Conservation (phyloP, 257 asterid species). For the Rhazya stricta region DNA sequence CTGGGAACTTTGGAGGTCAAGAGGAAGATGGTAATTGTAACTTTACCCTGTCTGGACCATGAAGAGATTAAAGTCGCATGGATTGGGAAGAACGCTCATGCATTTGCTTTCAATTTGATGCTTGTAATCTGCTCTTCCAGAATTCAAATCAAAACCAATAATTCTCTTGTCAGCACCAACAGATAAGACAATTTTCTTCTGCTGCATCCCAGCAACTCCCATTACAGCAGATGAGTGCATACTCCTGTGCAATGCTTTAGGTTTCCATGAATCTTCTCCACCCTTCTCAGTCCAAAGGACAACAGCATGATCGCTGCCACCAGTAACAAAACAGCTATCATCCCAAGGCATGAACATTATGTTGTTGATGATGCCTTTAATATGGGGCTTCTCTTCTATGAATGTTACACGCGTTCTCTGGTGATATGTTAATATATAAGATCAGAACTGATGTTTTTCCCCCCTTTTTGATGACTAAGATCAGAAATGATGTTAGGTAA, state of each 20-base stretch:
- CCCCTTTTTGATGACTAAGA: no score
- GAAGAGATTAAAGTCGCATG: slow-evolving; percentile 82
- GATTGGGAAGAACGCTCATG: slow-evolving; percentile 90
- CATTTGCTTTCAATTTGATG: slow-evolving; percentile 85
- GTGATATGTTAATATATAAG: slow-evolving; percentile 13
- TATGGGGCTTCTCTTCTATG: slow-evolving; percentile 72
- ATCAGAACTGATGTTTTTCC: slow-evolving; percentile 12
- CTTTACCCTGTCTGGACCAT: slow-evolving; percentile 93
- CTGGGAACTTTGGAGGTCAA: no score
- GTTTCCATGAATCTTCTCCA: slow-evolving; percentile 61
- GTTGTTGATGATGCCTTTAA: slow-evolving; percentile 77
- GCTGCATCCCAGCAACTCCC: slow-evolving; percentile 91
- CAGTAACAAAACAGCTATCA: slow-evolving; percentile 63
- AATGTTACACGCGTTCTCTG: slow-evolving; percentile 53
- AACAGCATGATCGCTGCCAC: slow-evolving; percentile 92
- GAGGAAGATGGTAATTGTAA: neutral
- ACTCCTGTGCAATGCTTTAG: slow-evolving; percentile 48
- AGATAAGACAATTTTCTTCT: slow-evolving; percentile 65
- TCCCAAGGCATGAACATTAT: slow-evolving; percentile 89
- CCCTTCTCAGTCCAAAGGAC: slow-evolving; percentile 69
- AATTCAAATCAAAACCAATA: slow-evolving; percentile 49
- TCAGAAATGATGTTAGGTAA: neutral
- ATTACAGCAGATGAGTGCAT: slow-evolving; percentile 81
- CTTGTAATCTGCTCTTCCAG: slow-evolving; percentile 55
- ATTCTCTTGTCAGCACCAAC: slow-evolving; percentile 86